A percentile compares a stretch with the other conserved stretches of the same genome.
These are phyloP conservation scores for Zangia roseola DNA, from an alignment of 768 basidiomycete genomes.

Conservation along the genomic window DNA sequence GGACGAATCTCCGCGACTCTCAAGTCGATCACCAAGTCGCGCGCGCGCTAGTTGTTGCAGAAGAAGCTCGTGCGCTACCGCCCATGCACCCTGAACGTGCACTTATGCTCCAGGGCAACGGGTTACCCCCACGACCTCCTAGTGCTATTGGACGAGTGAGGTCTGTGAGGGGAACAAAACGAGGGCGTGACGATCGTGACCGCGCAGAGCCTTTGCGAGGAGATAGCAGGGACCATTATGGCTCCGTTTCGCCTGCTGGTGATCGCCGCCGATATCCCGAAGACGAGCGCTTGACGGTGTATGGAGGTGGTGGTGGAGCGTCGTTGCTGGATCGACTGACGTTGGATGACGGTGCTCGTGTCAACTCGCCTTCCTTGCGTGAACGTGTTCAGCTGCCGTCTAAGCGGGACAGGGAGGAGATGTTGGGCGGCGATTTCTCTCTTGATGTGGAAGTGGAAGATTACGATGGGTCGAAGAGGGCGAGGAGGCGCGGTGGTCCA, in stretches of 20 bases:
- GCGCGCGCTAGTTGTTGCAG: constrained; percentile 2
- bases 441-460: constrained; percentile 22
- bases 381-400: constrained; percentile 38
- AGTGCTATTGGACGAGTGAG: constrained; percentile 13
- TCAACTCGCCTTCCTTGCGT: constrained; percentile 28
- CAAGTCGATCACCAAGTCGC: constrained; percentile 1
- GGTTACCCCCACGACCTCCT: constrained; percentile 29
- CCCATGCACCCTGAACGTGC: constrained; percentile 34
- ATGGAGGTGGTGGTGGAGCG: constrained; percentile 22
- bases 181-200: constrained; percentile 18
- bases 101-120: constrained; percentile 27
- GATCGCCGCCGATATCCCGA: constrained; percentile 19
- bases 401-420: constrained; percentile 34
- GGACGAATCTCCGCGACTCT: constrained; percentile 10
- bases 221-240: not conserved
- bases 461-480: constrained; percentile 22
- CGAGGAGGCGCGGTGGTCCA: constrained; percentile 21
- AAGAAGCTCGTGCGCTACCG: constrained; percentile 10
- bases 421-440: constrained; percentile 13
- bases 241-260: constrained; percentile 12
- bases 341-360: constrained; percentile 17
- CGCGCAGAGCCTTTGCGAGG: constrained; percentile 23
- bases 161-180: constrained; percentile 18
- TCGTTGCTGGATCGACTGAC: constrained; percentile 41
- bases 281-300: constrained; percentile 3